Evolutionary conservation across 768 basidiomycete species (phyloP).

Genomic region (Paxillus rubicundulus): DNA sequence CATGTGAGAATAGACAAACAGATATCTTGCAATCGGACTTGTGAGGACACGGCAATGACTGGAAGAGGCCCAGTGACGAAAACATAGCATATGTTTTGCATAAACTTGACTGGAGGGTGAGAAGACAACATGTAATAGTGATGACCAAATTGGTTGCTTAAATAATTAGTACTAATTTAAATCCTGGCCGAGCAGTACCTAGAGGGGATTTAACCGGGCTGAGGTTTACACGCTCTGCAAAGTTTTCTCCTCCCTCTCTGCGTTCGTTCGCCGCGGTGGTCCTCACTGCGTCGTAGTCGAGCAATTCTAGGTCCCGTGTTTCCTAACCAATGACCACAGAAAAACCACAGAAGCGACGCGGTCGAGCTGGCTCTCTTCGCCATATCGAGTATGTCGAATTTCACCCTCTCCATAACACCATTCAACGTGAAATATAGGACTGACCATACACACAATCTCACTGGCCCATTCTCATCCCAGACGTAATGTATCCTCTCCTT

Average conservation of each 20-base stretch:
- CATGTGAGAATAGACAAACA: constrained; percentile 69
- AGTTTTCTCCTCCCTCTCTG: too few relatives aligned
- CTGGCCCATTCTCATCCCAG: constrained; percentile 61
- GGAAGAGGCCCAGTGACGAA: constrained; percentile 56
- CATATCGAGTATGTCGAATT: constrained; percentile 29
- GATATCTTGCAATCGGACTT: constrained; percentile 43
- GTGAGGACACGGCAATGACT: constrained; percentile 58
- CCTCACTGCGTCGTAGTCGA: neutral
- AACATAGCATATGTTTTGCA: constrained; percentile 50
- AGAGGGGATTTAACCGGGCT: too few relatives aligned
- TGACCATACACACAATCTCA: constrained; percentile 58
- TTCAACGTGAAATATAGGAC: constrained; percentile 33
- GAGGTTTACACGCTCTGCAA: too few relatives aligned
- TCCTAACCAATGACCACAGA: neutral
- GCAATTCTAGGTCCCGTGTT: neutral
- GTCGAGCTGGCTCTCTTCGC: constrained; percentile 2
- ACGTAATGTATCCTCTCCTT: constrained; percentile 42
- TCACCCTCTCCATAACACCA: neutral
- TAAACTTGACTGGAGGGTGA: too few relatives aligned
- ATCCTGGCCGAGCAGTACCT: too few relatives aligned
- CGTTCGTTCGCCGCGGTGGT: too few relatives aligned
- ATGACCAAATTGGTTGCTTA: neutral
- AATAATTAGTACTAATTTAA: too few relatives aligned
- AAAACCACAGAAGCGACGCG: constrained; percentile 9
- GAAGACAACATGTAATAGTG: neutral